Conservation (phyloP, 2,329 filamentous ascomycete species). For the Xylaria sp. region DNA sequence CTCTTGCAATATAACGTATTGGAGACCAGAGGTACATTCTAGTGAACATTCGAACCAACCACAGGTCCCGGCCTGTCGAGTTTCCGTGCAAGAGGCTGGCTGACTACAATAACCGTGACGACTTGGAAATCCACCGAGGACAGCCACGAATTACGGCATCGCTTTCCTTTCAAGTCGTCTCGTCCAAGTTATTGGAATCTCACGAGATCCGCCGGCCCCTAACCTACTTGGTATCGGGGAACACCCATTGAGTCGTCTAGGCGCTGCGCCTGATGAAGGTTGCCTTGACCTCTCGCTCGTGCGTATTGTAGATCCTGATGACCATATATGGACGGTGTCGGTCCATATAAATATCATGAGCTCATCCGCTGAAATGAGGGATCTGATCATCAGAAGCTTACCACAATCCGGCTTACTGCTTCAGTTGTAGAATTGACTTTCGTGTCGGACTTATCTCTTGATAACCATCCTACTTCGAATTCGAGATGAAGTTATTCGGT, state of each 20-base stretch:
- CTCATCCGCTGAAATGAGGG: neutral
- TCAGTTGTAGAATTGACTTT: slow-evolving; percentile 14
- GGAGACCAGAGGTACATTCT: too few relatives aligned
- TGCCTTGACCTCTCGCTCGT: slow-evolving; percentile 6
- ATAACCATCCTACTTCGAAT: neutral
- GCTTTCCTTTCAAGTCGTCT: slow-evolving; percentile 26
- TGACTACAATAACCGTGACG: slow-evolving; percentile 1
- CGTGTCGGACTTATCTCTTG: neutral
- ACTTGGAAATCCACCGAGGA: slow-evolving; percentile 24
- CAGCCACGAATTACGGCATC: neutral
- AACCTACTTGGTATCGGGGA: neutral
- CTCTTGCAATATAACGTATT: too few relatives aligned
- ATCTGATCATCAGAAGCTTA: neutral
- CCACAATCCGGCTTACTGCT: slow-evolving; percentile 2
- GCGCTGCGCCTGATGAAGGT: slow-evolving; percentile 1
- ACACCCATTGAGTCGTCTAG: neutral
- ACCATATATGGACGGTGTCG: neutral
- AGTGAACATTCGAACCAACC: too few relatives aligned
- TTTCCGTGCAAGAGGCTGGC: too few relatives aligned
- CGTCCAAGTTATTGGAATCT: slow-evolving; percentile 17
- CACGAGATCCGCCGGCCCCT: slow-evolving; percentile 11
- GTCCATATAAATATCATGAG: slow-evolving; percentile 24
- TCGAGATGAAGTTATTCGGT: slow-evolving; percentile 47
- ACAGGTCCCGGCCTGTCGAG: too few relatives aligned
- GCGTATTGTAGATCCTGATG: slow-evolving; percentile 2